A percentile compares a stretch with the other conserved stretches of the same genome.
Conservation (phyloP, 495 filamentous ascomycete species). For the Hypoxylon lienhwacheense region DNA sequence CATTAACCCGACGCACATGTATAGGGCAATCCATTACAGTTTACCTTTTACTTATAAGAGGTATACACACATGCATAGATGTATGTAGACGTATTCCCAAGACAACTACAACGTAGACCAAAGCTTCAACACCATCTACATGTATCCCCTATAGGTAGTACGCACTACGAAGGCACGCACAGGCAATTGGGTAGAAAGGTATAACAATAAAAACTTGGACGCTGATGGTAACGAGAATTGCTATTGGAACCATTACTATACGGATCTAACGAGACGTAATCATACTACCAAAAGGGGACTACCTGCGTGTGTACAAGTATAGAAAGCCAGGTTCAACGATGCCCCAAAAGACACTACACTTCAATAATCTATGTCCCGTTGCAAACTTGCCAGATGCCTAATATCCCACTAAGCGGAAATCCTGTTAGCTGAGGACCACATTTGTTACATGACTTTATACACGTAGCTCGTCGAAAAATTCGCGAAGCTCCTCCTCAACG, state of each 20-base stretch:
- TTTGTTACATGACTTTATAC: conserved; percentile 35
- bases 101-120: too few species aligned
- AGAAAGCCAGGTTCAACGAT: conserved; percentile 40
- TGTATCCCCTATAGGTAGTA: too few species aligned
- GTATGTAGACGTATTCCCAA: too few species aligned
- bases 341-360: conserved; percentile 23
- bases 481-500: conserved; percentile 66
- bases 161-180: too few species aligned
- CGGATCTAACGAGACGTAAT: conserved; percentile 29
- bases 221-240: conserved; percentile 21
- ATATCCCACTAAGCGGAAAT: conserved; percentile 9
- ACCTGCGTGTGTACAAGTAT: conserved; percentile 47
- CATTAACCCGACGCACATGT: too few species aligned
- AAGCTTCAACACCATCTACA: too few species aligned
- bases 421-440: conserved; percentile 1
- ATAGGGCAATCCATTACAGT: too few species aligned
- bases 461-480: conserved; percentile 65
- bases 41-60: too few species aligned
- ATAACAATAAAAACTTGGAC: neutral
- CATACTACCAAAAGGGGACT: conserved; percentile 30
- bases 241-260: conserved; percentile 22
- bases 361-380: conserved; percentile 19
- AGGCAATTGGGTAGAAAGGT: too few species aligned
- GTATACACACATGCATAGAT: too few species aligned
- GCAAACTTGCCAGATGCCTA: conserved; percentile 10